Percentiles rank a stretch among this genome's conserved stretches.
phyloP scores from a whole-genome alignment of 2,329 filamentous ascomycete genomes.

The Orbilia blumenaviensis region DNA sequence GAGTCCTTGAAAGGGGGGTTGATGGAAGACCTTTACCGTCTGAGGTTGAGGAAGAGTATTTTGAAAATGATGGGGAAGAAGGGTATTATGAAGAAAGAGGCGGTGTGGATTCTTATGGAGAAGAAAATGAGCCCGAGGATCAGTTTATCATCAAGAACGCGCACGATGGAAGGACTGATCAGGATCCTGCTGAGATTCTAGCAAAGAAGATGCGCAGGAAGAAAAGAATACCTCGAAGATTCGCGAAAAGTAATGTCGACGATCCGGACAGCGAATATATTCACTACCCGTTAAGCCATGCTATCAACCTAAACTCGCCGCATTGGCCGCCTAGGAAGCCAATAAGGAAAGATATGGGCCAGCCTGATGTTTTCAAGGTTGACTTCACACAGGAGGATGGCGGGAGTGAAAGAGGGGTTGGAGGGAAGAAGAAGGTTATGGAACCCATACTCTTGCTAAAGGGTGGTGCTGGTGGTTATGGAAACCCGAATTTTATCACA shows the following conservation, averaged over 20 bases:
- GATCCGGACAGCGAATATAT: conserved; percentile 55
- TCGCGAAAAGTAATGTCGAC: conserved; percentile 49
- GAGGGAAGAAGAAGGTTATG: conserved; percentile 62
- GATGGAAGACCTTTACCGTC: conserved; percentile 71
- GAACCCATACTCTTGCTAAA: conserved; percentile 84
- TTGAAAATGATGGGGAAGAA: conserved; percentile 59
- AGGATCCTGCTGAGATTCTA: conserved; percentile 9
- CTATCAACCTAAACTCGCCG: conserved; percentile 55
- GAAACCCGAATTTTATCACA: conserved; percentile 91
- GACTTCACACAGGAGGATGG: conserved; percentile 62
- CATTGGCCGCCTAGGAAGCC: conserved; percentile 53
- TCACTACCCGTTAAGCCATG: conserved; percentile 56
- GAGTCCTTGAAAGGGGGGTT: conserved; percentile 75
- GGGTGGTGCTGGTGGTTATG: conserved; percentile 86
- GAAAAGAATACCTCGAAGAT: conserved; percentile 42
- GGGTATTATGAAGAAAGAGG: conserved; percentile 53
- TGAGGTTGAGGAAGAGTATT: conserved; percentile 60
- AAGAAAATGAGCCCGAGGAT: conserved; percentile 18
- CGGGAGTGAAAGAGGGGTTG: background rate
- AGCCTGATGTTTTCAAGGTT: conserved; percentile 59
- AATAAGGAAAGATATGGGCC: conserved; percentile 16
- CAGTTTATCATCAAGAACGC: conserved; percentile 21
- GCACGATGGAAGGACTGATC: conserved; percentile 41
- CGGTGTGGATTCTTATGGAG: background rate
- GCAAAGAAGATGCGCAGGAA: conserved; percentile 24